These are phyloP conservation scores for Caloboletus inedulis DNA, from an alignment of 1,284 basidiomycete species.

Conservation along the genomic window DNA sequence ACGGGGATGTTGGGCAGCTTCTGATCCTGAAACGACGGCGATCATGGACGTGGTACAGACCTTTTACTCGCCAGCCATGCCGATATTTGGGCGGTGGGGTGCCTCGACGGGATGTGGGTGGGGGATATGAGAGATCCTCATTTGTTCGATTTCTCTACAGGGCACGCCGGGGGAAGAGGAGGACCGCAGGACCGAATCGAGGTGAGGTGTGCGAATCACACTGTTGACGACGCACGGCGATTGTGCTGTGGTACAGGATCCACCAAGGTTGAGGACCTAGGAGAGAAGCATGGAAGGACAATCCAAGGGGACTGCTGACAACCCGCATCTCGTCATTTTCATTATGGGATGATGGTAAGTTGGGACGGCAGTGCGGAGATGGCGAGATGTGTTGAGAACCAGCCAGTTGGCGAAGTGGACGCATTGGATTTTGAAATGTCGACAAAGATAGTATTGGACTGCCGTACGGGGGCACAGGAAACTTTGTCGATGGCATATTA, in stretches of 20 bases:
- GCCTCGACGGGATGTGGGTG: conserved; percentile 5
- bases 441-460: background rate
- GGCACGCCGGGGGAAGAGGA: conserved; percentile 11
- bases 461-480: conserved; percentile 24
- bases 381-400: conserved; percentile 18
- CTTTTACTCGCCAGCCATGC: too few species aligned
- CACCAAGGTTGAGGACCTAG: conserved; percentile 22
- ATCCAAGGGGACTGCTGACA: conserved; percentile 23
- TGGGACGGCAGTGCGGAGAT: conserved; percentile 28
- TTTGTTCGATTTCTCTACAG: conserved; percentile 17
- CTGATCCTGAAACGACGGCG: conserved; percentile 7
- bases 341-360: conserved; percentile 16
- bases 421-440: conserved; percentile 17
- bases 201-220: conserved; percentile 22
- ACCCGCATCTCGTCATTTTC: conserved; percentile 29
- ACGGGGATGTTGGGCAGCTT: conserved; percentile 13
- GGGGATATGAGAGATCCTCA: conserved; percentile 22
- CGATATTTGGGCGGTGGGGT: conserved; percentile 11
- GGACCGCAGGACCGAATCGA: conserved; percentile 6
- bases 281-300: conserved; percentile 28
- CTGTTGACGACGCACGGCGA: conserved; percentile 16
- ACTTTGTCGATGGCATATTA: background rate
- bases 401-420: conserved; percentile 1
- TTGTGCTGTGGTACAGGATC: conserved; percentile 26
- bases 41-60: conserved; percentile 7